Percentiles rank a stretch among this genome's conserved stretches.
Evolutionary conservation across 257 asterid genomes (phyloP).

Genomic region (Parsonsia alboflavescens): DNA sequence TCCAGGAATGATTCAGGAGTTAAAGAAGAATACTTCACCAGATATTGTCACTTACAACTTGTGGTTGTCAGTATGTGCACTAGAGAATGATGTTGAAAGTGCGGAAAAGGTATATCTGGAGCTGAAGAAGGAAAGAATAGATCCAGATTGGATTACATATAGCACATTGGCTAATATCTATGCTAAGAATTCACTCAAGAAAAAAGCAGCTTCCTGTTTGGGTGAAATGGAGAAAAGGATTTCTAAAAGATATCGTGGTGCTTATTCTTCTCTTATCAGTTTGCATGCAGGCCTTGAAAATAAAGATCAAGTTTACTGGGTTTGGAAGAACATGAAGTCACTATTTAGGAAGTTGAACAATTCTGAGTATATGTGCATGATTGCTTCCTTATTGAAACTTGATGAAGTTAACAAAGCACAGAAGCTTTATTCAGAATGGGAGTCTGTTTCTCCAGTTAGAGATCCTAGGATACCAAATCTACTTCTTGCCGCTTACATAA

Average conservation of each 20-base stretch:
- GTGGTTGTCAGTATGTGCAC: conserved; percentile 64
- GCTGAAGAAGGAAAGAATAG: conserved; percentile 50
- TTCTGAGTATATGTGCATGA: conserved; percentile 68
- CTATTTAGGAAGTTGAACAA: conserved; percentile 59
- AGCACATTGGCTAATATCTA: conserved; percentile 84
- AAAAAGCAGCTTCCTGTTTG: conserved; percentile 61
- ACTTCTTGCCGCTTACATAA: conserved; percentile 76
- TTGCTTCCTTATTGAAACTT: conserved; percentile 67
- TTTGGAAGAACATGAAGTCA: conserved; percentile 82
- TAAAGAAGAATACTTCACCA: conserved; percentile 66
- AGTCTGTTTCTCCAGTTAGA: conserved; percentile 63
- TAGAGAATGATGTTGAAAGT: conserved; percentile 53
- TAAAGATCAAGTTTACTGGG: conserved; percentile 46
- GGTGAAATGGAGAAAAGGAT: conserved; percentile 83
- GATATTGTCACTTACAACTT: conserved; percentile 83
- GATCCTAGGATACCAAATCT: conserved; percentile 77
- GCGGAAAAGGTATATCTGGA: conserved; percentile 66
- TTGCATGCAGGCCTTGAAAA: conserved; percentile 54
- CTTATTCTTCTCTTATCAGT: conserved; percentile 75
- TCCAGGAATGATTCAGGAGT: conserved; percentile 44
- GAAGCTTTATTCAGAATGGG: conserved; percentile 76
- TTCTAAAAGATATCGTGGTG: conserved; percentile 51
- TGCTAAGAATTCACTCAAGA: conserved; percentile 56
- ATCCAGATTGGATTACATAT: conserved; percentile 89
- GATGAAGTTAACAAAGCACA: conserved; percentile 58